These are phyloP conservation scores for Fraxinus xanthoxyloides DNA, from an alignment of 305 asterid genomes.

Conservation along the genomic window DNA sequence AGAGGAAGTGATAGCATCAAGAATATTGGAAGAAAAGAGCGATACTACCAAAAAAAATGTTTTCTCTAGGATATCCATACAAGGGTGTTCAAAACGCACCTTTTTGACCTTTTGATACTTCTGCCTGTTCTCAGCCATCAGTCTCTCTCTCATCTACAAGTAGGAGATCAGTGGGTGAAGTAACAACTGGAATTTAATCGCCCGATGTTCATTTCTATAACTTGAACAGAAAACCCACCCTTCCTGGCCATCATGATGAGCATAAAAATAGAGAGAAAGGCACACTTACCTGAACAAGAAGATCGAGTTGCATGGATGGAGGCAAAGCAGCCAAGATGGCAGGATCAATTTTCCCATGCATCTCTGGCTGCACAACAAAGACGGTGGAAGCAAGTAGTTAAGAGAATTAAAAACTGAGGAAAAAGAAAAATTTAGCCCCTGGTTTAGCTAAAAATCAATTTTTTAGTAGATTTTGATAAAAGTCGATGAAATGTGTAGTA, in stretches of 20 bases:
- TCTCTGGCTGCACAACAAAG: constrained; percentile 61
- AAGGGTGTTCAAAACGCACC: constrained; percentile 38
- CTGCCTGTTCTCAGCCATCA: constrained; percentile 99
- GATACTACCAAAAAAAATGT: neutral
- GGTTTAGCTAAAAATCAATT: neutral
- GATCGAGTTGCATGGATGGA: constrained; percentile 99
- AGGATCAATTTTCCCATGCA: constrained; percentile 92
- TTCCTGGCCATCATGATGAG: neutral
- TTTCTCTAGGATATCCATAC: neutral
- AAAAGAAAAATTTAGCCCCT: neutral
- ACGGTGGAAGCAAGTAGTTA: neutral
- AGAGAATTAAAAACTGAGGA: neutral
- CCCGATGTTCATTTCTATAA: neutral
- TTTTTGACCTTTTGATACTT: constrained; percentile 97
- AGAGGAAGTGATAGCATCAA: neutral
- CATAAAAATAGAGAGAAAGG: constrained; percentile 9
- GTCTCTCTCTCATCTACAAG: constrained; percentile 94
- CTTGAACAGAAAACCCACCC: neutral
- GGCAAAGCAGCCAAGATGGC: constrained; percentile 92
- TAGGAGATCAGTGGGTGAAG: constrained; percentile 23
- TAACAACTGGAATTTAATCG: constrained; percentile 3
- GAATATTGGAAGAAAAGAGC: neutral
- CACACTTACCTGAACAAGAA: constrained; percentile 80
- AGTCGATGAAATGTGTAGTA: neutral
- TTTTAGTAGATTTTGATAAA: neutral